Conservation (phyloP, 148 eudicot genomes). For the Hydrangea macrophylla region DNA sequence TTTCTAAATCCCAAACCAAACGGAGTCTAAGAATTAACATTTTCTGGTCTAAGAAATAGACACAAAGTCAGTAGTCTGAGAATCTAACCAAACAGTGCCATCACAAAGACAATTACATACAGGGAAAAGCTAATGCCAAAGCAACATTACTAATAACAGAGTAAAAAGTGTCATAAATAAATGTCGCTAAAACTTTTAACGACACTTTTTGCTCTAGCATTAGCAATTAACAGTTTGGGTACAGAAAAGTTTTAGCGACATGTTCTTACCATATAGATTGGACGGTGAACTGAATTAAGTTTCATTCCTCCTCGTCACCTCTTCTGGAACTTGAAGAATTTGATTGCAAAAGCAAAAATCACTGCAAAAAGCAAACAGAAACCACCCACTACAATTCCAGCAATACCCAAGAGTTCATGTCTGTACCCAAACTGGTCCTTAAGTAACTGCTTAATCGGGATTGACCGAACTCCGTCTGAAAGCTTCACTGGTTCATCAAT, state of each 20-base stretch:
- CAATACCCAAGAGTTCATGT: constrained; percentile 50
- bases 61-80: not conserved
- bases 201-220: no score
- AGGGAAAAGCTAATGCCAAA: no score
- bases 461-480: constrained; percentile 42
- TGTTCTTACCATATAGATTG: constrained; percentile 17
- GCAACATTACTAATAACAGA: not conserved
- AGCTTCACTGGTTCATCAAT: constrained; percentile 48
- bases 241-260: no score
- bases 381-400: constrained; percentile 56
- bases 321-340: constrained; percentile 73
- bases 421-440: constrained; percentile 67
- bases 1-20: no score
- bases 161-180: no score
- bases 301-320: constrained; percentile 35
- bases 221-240: no score
- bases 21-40: not conserved
- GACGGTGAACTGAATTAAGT: not conserved
- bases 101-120: not conserved
- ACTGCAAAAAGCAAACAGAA: constrained; percentile 65
- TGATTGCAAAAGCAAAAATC: constrained; percentile 67
- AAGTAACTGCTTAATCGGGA: constrained; percentile 49
- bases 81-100: not conserved
- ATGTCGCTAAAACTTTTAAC: no score
- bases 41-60: not conserved